phyloP scores from a whole-genome alignment of 2,329 filamentous ascomycete species.

The Fusarium continuum region DNA sequence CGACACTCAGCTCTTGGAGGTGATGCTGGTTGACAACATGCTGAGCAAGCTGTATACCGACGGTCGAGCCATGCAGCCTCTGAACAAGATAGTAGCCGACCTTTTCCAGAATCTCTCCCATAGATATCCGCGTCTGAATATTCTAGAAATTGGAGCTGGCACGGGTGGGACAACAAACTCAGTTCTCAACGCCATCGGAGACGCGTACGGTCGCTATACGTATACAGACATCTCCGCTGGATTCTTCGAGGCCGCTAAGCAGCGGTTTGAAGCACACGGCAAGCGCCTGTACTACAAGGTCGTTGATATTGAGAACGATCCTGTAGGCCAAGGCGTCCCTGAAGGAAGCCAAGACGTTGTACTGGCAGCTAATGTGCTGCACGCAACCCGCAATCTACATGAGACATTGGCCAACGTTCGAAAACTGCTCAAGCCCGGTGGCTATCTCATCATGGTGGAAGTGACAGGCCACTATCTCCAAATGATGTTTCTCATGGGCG shows the following conservation, averaged over 20 bases:
- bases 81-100: background rate
- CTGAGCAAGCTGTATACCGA: background rate
- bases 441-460: background rate
- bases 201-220: background rate
- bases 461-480: background rate
- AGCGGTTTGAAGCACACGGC: background rate
- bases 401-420: constrained; percentile 1
- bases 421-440: background rate
- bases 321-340: background rate
- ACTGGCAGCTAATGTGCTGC: background rate
- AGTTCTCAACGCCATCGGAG: background rate
- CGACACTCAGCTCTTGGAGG: background rate
- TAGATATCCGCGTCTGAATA: background rate
- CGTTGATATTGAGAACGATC: background rate
- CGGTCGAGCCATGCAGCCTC: background rate
- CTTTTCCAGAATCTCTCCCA: background rate
- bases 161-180: background rate
- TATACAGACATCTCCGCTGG: constrained; percentile 8
- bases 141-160: constrained; percentile 1
- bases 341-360: background rate
- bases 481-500: constrained; percentile 3
- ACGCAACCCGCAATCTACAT: background rate
- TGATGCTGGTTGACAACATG: background rate
- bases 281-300: background rate
- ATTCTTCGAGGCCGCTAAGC: background rate